Evolutionary conservation across 2,329 filamentous ascomycete species (phyloP).

Genomic region (Ilyonectria mors-panacis): DNA sequence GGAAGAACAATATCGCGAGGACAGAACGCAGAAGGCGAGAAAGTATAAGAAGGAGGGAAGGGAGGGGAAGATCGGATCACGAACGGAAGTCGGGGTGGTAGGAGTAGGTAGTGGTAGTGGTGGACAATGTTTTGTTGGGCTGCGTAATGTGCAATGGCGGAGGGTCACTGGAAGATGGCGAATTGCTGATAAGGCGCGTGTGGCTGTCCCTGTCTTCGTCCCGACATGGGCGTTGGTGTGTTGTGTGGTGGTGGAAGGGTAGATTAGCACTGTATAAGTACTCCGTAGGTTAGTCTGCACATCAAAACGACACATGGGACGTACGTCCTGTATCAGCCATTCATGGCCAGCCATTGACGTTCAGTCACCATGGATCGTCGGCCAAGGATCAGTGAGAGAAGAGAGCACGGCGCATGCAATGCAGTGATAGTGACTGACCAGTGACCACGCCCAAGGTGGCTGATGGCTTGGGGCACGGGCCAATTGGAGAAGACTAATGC

Average conservation of each 20-base stretch:
- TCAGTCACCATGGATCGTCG: constrained; percentile 27
- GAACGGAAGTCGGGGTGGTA: constrained; percentile 13
- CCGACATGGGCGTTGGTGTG: constrained; percentile 22
- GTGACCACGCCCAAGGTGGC: constrained; percentile 32
- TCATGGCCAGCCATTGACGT: constrained; percentile 18
- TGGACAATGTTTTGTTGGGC: constrained; percentile 28
- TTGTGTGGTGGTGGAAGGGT: constrained; percentile 16
- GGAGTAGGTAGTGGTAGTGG: constrained; percentile 12
- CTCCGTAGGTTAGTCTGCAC: not conserved
- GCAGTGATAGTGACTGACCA: constrained; percentile 43
- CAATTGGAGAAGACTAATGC: constrained; percentile 31
- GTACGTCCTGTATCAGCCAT: constrained; percentile 2
- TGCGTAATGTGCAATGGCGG: constrained; percentile 35
- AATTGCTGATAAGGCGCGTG: constrained; percentile 43
- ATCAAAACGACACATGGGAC: not conserved
- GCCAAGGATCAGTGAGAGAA: constrained; percentile 30
- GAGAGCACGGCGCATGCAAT: constrained; percentile 37
- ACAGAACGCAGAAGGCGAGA: constrained; percentile 2
- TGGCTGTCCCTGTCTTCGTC: constrained; percentile 3
- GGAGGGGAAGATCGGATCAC: constrained; percentile 10
- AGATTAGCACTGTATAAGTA: constrained; percentile 23
- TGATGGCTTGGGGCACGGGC: constrained; percentile 38
- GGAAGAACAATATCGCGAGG: constrained; percentile 7
- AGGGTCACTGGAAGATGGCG: constrained; percentile 39
- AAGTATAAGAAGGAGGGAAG: constrained; percentile 2